These are phyloP conservation scores for Fonsecaea erecta DNA, from an alignment of 2,329 filamentous ascomycete genomes.

Conservation along the genomic window DNA sequence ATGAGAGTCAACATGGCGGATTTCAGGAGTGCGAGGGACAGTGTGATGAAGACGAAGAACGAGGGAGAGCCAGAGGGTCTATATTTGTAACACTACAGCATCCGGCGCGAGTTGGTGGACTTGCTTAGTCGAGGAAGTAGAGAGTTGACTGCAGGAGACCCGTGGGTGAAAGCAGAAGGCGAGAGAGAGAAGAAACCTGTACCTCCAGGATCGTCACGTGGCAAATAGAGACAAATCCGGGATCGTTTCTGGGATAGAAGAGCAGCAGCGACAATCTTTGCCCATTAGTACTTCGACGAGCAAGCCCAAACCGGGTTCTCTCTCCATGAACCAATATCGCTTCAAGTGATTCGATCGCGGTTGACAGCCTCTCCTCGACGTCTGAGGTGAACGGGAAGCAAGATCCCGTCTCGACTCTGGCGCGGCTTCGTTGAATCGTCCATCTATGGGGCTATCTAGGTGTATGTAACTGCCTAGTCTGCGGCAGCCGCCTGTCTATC, in stretches of 20 bases:
- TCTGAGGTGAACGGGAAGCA: background rate
- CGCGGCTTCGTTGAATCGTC: background rate
- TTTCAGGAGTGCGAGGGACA: constrained; percentile 88
- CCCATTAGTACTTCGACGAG: background rate
- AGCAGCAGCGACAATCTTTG: background rate
- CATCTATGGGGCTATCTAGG: background rate
- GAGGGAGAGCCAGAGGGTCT: constrained; percentile 97
- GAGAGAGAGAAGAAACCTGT: background rate
- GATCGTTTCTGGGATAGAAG: background rate
- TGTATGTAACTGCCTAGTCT: background rate
- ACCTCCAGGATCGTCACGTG: background rate
- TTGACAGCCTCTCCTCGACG: background rate
- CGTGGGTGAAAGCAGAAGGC: background rate
- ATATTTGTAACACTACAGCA: constrained; percentile 74
- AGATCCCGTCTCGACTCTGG: background rate
- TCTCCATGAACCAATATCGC: background rate
- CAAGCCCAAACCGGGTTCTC: background rate
- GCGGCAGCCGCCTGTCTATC: background rate
- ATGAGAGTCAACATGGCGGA: constrained; percentile 99
- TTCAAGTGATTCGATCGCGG: background rate
- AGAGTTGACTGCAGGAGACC: background rate
- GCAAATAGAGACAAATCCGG: background rate
- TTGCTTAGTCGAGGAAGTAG: background rate
- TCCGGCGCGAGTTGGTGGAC: background rate
- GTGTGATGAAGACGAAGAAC: constrained; percentile 96